A percentile compares a stretch with the other conserved stretches of the same genome.
These are phyloP conservation scores for Colletotrichum sp. DNA, from an alignment of 2,329 filamentous ascomycete genomes.

Conservation along the genomic window DNA sequence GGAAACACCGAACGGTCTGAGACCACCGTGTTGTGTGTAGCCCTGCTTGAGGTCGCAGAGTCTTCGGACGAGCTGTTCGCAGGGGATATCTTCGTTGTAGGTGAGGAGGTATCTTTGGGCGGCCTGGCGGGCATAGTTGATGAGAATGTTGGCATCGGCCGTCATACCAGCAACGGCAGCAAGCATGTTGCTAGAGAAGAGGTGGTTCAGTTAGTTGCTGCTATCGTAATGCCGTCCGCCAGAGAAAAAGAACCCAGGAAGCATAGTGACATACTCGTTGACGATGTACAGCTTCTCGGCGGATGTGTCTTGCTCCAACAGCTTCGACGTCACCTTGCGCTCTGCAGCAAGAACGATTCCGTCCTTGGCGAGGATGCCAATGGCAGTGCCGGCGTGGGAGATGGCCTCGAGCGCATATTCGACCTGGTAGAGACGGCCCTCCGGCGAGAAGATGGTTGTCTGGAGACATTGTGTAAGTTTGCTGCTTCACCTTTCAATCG, in stretches of 20 bases:
- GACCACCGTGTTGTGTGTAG: conserved; percentile 98
- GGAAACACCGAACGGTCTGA: conserved; percentile 96
- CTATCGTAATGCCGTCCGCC: not conserved
- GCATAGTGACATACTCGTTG: conserved; percentile 76
- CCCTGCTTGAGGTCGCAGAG: conserved; percentile 99
- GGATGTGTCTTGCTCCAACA: conserved; percentile 98
- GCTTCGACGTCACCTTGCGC: conserved; percentile 98
- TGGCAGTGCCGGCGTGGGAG: conserved; percentile 94
- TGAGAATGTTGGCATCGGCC: conserved; percentile 98
- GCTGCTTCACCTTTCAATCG: not conserved
- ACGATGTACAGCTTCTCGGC: conserved; percentile 99
- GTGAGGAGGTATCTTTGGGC: conserved; percentile 97
- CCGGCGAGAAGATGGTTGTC: conserved; percentile 99
- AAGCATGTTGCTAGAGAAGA: conserved; percentile 90
- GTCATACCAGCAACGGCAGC: conserved; percentile 99
- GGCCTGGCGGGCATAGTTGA: conserved; percentile 98
- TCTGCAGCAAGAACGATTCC: conserved; percentile 98
- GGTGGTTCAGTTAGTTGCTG: not conserved
- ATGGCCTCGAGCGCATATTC: conserved; percentile 99
- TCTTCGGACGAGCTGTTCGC: conserved; percentile 95
- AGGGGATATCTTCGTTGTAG: conserved; percentile 99
- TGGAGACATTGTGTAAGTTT: conserved; percentile 42
- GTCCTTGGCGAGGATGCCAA: conserved; percentile 96
- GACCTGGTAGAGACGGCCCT: conserved; percentile 97
- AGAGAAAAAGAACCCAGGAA: not conserved